Percentiles rank a stretch among this genome's conserved stretches.
Evolutionary conservation across 169 alveolate genomes (phyloP).

Genomic region (Plasmodium cynomolgi): DNA sequence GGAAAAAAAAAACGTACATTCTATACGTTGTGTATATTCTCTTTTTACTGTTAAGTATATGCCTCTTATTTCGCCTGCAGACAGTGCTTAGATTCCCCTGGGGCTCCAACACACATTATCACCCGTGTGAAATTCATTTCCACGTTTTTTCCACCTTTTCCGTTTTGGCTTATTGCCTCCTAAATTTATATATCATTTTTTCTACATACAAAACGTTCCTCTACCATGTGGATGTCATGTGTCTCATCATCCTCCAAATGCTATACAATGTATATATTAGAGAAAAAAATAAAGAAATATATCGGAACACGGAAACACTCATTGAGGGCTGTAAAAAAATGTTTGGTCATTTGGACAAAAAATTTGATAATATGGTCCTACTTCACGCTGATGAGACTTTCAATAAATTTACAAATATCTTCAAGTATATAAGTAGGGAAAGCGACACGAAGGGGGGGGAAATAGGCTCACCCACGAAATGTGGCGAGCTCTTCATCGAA

Average conservation of each 20-base stretch:
- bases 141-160: constrained; percentile 66
- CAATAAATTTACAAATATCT: constrained; percentile 66
- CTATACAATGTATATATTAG: constrained; percentile 41
- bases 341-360: constrained; percentile 10
- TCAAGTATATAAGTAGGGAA: constrained; percentile 56
- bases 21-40: constrained; percentile 25
- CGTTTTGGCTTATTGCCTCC: constrained; percentile 32
- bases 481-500: neutral
- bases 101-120: constrained; percentile 2
- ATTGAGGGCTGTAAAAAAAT: constrained; percentile 59
- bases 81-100: constrained; percentile 17
- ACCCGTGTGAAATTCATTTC: constrained; percentile 44
- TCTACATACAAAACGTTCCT: constrained; percentile 33
- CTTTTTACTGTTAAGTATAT: constrained; percentile 38
- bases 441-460: neutral
- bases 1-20: constrained; percentile 11
- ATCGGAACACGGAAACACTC: constrained; percentile 54
- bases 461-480: neutral
- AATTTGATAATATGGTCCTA: constrained; percentile 36
- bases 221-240: constrained; percentile 54
- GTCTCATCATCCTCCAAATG: constrained; percentile 40
- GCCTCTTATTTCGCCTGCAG: constrained; percentile 68
- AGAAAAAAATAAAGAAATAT: constrained; percentile 71
- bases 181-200: constrained; percentile 33
- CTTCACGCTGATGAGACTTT: constrained; percentile 45